Percentiles rank a stretch among this genome's conserved stretches.
phyloP scores from a whole-genome alignment of 441 rosid species.

The Jatropha multifida region DNA sequence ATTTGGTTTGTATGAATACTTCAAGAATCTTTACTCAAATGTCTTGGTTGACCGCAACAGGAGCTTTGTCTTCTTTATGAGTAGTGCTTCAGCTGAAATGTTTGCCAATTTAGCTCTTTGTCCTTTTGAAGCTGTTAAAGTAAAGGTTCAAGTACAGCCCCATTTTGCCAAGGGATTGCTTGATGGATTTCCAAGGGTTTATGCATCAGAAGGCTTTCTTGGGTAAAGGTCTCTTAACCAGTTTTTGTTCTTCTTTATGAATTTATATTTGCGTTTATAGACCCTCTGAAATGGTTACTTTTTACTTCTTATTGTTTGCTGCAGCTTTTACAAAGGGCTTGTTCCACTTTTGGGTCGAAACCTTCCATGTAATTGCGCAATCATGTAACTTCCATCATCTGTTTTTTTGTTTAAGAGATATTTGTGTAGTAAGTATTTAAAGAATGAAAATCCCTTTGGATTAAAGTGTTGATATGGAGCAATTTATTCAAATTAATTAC shows the following conservation, averaged over 20 bases:
- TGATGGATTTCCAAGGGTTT: conserved; percentile 69
- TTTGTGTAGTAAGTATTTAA: not conserved
- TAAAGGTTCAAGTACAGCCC: conserved; percentile 69
- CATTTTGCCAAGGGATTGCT: conserved; percentile 64
- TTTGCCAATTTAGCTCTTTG: conserved; percentile 67
- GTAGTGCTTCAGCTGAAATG: conserved; percentile 82
- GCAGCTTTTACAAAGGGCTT: conserved; percentile 66
- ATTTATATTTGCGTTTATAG: not conserved
- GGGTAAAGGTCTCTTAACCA: conserved; percentile 39
- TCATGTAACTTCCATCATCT: conserved; percentile 13
- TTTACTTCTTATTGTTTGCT: conserved; percentile 20
- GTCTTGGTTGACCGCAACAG: conserved; percentile 45
- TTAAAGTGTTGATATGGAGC: not conserved
- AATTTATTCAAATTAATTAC: not conserved
- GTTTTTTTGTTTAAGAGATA: no score
- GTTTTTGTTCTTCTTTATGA: conserved; percentile 2
- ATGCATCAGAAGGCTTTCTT: conserved; percentile 60
- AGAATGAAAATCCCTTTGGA: not conserved
- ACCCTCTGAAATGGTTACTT: not conserved
- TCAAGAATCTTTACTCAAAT: conserved; percentile 66
- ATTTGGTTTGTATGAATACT: conserved; percentile 69
- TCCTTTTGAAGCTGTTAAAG: conserved; percentile 81
- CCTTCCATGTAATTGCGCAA: conserved; percentile 62
- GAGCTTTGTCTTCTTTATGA: conserved; percentile 60
- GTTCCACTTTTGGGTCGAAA: conserved; percentile 66